Conservation (phyloP, 345 rosid species). For the Bruguiera parviflora region DNA sequence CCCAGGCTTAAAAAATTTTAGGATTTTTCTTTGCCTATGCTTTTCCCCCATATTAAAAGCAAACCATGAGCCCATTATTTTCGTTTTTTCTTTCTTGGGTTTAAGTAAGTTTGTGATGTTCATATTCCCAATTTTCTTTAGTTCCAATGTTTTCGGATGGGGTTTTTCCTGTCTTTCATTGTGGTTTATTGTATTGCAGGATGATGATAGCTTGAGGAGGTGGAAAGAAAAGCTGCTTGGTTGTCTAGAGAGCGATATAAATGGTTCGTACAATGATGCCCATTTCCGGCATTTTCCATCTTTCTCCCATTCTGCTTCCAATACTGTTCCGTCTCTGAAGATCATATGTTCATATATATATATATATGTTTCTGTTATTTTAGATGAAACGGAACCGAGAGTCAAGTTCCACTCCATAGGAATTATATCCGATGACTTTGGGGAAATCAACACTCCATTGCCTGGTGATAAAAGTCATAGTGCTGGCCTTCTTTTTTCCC, state of each 20-base stretch:
- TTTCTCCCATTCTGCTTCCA: not conserved
- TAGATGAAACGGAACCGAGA: conserved; percentile 52
- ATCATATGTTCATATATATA: not conserved
- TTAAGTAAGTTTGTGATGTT: not conserved
- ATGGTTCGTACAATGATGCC: conserved; percentile 25
- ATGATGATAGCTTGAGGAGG: conserved; percentile 76
- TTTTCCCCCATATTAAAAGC: not conserved
- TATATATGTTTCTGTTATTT: conserved; percentile 10
- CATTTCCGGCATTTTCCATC: not conserved
- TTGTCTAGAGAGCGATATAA: conserved; percentile 44
- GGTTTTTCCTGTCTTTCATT: not conserved
- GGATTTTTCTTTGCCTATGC: not conserved
- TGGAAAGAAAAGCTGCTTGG: conserved; percentile 86
- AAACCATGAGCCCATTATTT: not conserved
- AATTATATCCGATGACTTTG: conserved; percentile 44
- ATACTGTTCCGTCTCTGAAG: not conserved
- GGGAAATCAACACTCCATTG: conserved; percentile 40
- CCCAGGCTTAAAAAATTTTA: not conserved
- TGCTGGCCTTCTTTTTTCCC: conserved; percentile 32
- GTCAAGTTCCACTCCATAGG: conserved; percentile 52
- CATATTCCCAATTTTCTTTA: not conserved
- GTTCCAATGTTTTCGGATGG: not conserved
- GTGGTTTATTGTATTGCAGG: conserved; percentile 37
- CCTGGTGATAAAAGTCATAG: conserved; percentile 31
- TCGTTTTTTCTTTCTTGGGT: not conserved